Evolutionary conservation across 2,329 filamentous ascomycete genomes (phyloP), one percentile per base, ranked within the genome.

Genomic region (Claviceps arundinis): DNA sequence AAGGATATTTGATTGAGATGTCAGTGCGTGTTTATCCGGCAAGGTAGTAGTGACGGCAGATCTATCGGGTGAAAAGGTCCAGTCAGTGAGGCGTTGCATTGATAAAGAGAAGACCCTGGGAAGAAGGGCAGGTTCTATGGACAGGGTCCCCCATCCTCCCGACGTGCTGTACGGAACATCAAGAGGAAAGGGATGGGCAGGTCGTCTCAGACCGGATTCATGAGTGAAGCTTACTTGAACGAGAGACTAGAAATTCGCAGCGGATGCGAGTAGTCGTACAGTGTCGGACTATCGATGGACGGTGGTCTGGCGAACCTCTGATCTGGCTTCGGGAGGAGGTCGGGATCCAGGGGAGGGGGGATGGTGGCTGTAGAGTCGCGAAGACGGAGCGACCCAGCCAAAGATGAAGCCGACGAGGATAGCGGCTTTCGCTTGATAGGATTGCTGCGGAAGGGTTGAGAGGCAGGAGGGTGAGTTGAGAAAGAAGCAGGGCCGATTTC

Each of bases 371-470:
- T 47, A 7, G 55, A 54, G 50, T 54, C 51, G 50, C 54, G 44
- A 40, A 51, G 47, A 37, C 49, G 51, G 13, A 64, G 66, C 30
- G 70, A 68, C 24, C 73, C 68, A 37, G 72, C 70, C 57, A 77
- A 61, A 54, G 73, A 70, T 41, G 76, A 78, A 48, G 76, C 76
- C 37, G 74, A 74, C 7, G 71, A 68, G 44, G 80, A 81, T 55
- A 84, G 63, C 51, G 81, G 80, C 67, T 84, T 83, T 56, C 81
- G 74, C 62, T 75, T 76, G 66, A 83, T 76, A 56, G 68, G 63
- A 43, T 59, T 60, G 30, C 53, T 56, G 52, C 58, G 52, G 51
- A 58, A 53, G 54, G 50, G 42, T 52, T 47, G 48, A 45, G 45
- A 45, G 55, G 48, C 56, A 37, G 54, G 52, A 45, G 56, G 54